These are phyloP conservation scores for Medicago ruthenica DNA, from an alignment of 306 rosid species.

Conservation along the genomic window DNA sequence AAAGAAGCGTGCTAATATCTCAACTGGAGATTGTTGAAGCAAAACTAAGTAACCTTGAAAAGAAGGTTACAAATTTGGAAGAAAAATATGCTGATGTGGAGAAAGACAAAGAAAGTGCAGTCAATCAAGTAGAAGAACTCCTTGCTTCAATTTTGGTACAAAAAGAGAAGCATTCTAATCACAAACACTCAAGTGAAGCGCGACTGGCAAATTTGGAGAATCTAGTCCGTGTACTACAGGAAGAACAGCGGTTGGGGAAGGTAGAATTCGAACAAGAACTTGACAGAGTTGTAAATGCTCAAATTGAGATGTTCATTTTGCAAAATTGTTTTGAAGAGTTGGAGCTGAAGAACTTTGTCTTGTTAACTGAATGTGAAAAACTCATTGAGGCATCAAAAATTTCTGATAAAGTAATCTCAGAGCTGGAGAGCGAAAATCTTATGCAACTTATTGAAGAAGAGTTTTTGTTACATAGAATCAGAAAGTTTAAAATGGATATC, in stretches of 20 bases:
- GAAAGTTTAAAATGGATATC: conserved; percentile 66
- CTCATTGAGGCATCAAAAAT: conserved; percentile 68
- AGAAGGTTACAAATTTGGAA: conserved; percentile 65
- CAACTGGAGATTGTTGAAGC: conserved; percentile 70
- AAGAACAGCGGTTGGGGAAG: conserved; percentile 69
- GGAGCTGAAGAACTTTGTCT: conserved; percentile 70
- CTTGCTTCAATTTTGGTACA: conserved; percentile 64
- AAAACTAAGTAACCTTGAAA: conserved; percentile 71
- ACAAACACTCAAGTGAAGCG: conserved; percentile 62
- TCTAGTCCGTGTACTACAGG: conserved; percentile 60
- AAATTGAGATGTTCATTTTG: conserved; percentile 84
- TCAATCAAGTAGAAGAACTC: conserved; percentile 69
- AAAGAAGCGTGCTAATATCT: conserved; percentile 68
- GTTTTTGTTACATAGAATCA: conserved; percentile 72
- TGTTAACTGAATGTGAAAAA: conserved; percentile 72
- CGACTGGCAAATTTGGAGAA: conserved; percentile 70
- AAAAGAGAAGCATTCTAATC: conserved; percentile 65
- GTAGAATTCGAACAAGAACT: conserved; percentile 81
- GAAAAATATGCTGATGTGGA: conserved; percentile 65
- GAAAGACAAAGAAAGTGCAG: conserved; percentile 69
- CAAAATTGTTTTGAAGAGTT: conserved; percentile 85
- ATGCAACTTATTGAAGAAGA: conserved; percentile 88
- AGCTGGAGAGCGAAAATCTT: conserved; percentile 90
- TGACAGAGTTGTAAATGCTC: conserved; percentile 82
- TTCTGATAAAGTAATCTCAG: conserved; percentile 70